These are phyloP conservation scores for Gossypium thurberi DNA, from an alignment of 345 rosid genomes.

Conservation along the genomic window DNA sequence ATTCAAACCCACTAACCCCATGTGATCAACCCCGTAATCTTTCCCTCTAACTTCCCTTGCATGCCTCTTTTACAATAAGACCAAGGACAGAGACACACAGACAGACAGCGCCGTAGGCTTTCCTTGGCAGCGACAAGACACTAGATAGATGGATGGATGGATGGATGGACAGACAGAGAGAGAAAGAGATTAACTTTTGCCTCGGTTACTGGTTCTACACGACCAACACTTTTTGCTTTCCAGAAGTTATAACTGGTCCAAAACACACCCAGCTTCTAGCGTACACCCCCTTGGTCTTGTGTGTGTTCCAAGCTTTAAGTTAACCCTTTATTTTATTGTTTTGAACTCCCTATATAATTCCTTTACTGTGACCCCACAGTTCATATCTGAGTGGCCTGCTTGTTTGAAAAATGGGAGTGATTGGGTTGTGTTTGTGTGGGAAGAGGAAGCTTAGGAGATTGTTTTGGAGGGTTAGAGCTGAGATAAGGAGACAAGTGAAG, in stretches of 20 bases:
- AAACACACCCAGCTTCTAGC: neutral
- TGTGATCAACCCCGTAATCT: slow-evolving; percentile 10
- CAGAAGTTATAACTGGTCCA: slow-evolving; percentile 7
- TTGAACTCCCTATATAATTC: neutral
- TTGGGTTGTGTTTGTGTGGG: slow-evolving; percentile 29
- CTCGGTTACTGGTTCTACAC: slow-evolving; percentile 14
- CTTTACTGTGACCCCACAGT: neutral
- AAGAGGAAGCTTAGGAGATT: slow-evolving; percentile 52
- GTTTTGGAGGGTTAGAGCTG: slow-evolving; percentile 53
- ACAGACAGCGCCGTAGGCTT: slow-evolving; percentile 14
- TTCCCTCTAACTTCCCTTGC: neutral
- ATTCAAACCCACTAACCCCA: neutral
- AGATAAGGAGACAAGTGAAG: slow-evolving; percentile 42
- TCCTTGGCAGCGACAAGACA: slow-evolving; percentile 5
- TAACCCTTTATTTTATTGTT: no score
- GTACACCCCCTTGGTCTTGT: neutral
- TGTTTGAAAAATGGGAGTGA: slow-evolving; percentile 13
- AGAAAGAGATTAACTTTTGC: neutral
- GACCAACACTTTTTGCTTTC: neutral
- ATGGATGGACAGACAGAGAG: neutral
- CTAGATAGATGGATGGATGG: neutral
- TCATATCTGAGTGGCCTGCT: neutral
- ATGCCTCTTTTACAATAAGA: neutral
- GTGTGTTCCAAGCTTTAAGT: neutral
- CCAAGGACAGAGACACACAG: slow-evolving; percentile 2